Evolutionary conservation across 768 basidiomycete genomes (phyloP).

Genomic region (Boletus tylopilopsis): DNA sequence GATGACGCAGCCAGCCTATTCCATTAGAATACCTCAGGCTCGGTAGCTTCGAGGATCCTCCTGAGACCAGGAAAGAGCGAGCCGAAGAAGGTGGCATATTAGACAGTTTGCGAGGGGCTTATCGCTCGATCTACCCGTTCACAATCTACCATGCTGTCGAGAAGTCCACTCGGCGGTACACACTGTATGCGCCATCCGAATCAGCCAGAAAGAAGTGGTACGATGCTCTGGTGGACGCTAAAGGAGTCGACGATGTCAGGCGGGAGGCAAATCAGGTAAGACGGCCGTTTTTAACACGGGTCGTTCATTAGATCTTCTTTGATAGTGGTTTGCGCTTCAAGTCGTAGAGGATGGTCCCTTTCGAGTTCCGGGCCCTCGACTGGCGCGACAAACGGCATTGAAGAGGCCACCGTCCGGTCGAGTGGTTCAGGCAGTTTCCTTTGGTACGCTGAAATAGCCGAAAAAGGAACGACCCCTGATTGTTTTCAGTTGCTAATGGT

Average conservation of each 20-base stretch:
- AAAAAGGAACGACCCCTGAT: background rate
- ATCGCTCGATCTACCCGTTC: conserved; percentile 67
- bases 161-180: conserved; percentile 59
- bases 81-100: conserved; percentile 55
- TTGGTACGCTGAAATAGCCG: conserved; percentile 43
- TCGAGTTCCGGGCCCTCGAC: conserved; percentile 40
- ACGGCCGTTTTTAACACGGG: background rate
- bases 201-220: conserved; percentile 60
- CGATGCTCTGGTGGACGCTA: conserved; percentile 53
- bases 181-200: conserved; percentile 63
- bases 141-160: conserved; percentile 69
- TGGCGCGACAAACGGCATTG: conserved; percentile 24
- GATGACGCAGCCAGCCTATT: conserved; percentile 53
- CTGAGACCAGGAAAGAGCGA: conserved; percentile 63
- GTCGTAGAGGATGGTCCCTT: conserved; percentile 61
- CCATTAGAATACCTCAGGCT: conserved; percentile 76
- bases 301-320: conserved; percentile 4
- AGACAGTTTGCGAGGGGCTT: conserved; percentile 50
- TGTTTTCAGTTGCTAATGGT: conserved; percentile 38
- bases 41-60: conserved; percentile 54
- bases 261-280: conserved; percentile 72
- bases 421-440: conserved; percentile 56
- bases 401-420: conserved; percentile 49
- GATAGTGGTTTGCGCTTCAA: conserved; percentile 66
- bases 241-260: conserved; percentile 58